These are phyloP conservation scores for Stachybotrys echinatus DNA, from an alignment of 2,329 filamentous ascomycete genomes.

Conservation along the genomic window DNA sequence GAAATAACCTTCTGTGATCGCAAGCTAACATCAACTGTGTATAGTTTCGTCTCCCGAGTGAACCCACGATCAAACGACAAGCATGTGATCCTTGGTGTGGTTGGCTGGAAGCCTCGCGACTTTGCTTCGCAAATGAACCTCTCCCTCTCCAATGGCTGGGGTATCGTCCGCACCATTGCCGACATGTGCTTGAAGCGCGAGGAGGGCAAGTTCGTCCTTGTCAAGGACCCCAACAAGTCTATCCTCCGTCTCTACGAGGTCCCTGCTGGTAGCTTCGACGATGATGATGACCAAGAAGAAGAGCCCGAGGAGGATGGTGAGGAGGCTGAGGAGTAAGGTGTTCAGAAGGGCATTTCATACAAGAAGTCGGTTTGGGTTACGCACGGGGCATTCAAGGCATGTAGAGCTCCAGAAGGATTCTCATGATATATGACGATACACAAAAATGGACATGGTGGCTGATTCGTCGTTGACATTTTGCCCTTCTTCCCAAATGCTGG, in stretches of 20 bases:
- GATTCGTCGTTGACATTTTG: too few species aligned
- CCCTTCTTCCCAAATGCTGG: too few species aligned
- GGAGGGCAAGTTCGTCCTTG: constrained; percentile 73
- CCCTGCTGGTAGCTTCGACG: constrained; percentile 81
- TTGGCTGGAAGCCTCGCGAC: constrained; percentile 96
- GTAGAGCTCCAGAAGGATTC: not conserved
- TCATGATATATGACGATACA: not conserved
- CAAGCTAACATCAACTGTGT: constrained; percentile 11
- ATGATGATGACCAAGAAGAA: constrained; percentile 70
- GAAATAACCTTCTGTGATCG: too few species aligned
- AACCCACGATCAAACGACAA: constrained; percentile 91
- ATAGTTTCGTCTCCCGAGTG: constrained; percentile 86
- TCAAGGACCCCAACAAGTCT: constrained; percentile 94
- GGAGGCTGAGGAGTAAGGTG: constrained; percentile 24
- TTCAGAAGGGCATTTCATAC: constrained; percentile 5
- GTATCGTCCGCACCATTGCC: constrained; percentile 95
- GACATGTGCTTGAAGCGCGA: constrained; percentile 82
- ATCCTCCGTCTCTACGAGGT: constrained; percentile 92
- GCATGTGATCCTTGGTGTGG: constrained; percentile 90
- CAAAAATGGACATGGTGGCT: not conserved
- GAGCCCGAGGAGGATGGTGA: constrained; percentile 44
- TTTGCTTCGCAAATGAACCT: constrained; percentile 98
- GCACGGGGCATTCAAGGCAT: not conserved
- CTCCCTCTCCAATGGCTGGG: constrained; percentile 95
- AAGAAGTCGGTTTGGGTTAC: not conserved